phyloP scores from a whole-genome alignment of 257 asterid genomes.

The Plantago ovata region DNA sequence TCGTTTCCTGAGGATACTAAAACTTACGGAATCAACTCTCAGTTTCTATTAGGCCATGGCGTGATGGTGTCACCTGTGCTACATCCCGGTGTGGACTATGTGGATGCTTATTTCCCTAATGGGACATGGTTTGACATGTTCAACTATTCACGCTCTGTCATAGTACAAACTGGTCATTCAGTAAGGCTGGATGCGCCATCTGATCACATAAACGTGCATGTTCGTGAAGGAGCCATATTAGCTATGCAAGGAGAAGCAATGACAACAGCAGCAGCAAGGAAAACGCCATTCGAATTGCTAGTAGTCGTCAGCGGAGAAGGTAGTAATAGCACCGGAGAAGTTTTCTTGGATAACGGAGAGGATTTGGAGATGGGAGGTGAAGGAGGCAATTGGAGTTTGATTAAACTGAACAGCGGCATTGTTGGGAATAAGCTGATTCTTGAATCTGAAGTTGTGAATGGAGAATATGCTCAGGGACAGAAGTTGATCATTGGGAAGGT shows the following conservation, averaged over 20 bases:
- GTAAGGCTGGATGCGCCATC: conserved; percentile 49
- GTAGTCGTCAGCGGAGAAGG: conserved; percentile 28
- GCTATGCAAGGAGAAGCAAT: conserved; percentile 59
- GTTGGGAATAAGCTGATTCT: conserved; percentile 25
- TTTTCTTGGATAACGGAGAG: conserved; percentile 63
- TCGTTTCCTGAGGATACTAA: conserved; percentile 43
- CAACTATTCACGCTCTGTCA: conserved; percentile 36
- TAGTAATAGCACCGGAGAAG: conserved; percentile 31
- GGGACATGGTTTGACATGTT: conserved; percentile 68
- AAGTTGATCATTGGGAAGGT: conserved; percentile 34
- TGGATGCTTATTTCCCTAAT: conserved; percentile 50
- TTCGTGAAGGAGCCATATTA: conserved; percentile 42
- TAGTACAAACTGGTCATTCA: conserved; percentile 22
- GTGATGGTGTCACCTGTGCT: conserved; percentile 60
- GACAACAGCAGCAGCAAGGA: conserved; percentile 46
- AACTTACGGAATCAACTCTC: conserved; percentile 43
- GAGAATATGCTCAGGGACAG: conserved; percentile 32
- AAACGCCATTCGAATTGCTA: conserved; percentile 41
- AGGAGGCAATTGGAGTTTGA: conserved; percentile 43
- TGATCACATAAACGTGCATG: conserved; percentile 50
- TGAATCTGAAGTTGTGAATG: conserved; percentile 36
- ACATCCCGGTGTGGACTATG: conserved; percentile 33
- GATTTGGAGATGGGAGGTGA: conserved; percentile 39
- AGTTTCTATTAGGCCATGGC: conserved; percentile 53
- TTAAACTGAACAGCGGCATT: conserved; percentile 24